Percentiles rank a stretch among this genome's conserved stretches.
Evolutionary conservation across 345 rosid species (phyloP).

Genomic region (Pistacia integerrima): DNA sequence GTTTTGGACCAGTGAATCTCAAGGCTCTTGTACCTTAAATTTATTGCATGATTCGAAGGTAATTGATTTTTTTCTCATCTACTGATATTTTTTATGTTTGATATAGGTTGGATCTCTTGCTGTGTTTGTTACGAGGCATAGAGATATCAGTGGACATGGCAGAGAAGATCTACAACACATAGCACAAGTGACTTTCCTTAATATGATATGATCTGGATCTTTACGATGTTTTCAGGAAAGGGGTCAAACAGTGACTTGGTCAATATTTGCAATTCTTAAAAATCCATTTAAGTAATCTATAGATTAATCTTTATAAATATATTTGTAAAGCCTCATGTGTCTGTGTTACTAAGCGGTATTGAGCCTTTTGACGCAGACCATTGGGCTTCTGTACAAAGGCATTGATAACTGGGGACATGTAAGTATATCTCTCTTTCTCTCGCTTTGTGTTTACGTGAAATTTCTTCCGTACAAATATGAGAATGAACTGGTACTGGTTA

Average conservation of each 20-base stretch:
- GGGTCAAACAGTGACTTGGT: background rate
- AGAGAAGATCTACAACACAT: constrained; percentile 67
- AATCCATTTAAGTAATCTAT: background rate
- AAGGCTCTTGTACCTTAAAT: constrained; percentile 1
- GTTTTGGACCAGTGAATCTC: constrained; percentile 6
- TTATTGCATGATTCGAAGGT: background rate
- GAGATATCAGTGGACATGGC: constrained; percentile 56
- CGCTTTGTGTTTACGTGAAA: background rate
- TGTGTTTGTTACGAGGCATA: constrained; percentile 68
- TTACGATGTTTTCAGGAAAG: background rate
- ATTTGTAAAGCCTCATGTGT: background rate
- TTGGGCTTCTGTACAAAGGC: constrained; percentile 59
- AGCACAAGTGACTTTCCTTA: constrained; percentile 63
- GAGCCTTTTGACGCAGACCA: constrained; percentile 46
- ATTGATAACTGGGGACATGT: constrained; percentile 98
- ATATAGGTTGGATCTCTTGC: constrained; percentile 81
- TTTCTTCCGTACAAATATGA: background rate
- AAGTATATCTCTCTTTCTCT: constrained; percentile 36
- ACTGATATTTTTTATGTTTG: constrained; percentile 10
- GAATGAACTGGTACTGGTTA: too few species aligned
- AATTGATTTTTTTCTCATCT: constrained; percentile 7
- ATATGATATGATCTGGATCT: constrained; percentile 53
- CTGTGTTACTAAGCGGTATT: background rate
- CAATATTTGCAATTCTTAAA: background rate
- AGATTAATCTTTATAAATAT: background rate